These are phyloP conservation scores for Penicillium italicum DNA, from an alignment of 2,329 filamentous ascomycete genomes.

Conservation along the genomic window DNA sequence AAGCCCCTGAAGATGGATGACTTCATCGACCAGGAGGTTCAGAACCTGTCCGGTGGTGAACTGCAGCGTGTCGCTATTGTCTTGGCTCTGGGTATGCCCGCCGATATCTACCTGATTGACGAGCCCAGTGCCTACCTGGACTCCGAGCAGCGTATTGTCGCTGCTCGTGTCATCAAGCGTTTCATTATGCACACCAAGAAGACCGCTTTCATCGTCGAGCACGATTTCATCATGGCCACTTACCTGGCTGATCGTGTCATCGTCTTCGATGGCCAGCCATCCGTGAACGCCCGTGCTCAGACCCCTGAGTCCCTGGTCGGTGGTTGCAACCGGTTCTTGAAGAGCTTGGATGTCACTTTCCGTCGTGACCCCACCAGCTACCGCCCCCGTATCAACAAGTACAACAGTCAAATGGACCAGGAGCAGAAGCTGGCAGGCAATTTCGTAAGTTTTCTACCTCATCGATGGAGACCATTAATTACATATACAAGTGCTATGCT, in stretches of 20 bases:
- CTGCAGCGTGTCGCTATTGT: constrained; percentile 98
- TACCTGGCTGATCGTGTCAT: constrained; percentile 90
- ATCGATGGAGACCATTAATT: constrained; percentile 21
- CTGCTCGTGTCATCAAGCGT: constrained; percentile 95
- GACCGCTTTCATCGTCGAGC: constrained; percentile 98
- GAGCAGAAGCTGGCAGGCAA: constrained; percentile 94
- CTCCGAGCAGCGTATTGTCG: constrained; percentile 98
- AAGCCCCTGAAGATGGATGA: constrained; percentile 99
- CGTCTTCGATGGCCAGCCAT: constrained; percentile 93
- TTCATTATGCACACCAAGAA: constrained; percentile 99
- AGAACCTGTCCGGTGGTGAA: constrained; percentile 98
- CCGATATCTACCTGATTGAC: constrained; percentile 97
- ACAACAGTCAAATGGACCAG: constrained; percentile 90
- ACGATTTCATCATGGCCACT: constrained; percentile 98
- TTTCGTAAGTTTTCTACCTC: constrained; percentile 59
- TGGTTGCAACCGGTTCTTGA: constrained; percentile 93
- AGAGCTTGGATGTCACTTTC: constrained; percentile 97
- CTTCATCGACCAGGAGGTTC: constrained; percentile 99
- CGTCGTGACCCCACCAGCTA: constrained; percentile 94
- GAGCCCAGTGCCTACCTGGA: constrained; percentile 97
- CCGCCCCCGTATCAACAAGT: constrained; percentile 98
- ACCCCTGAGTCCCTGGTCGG: constrained; percentile 86
- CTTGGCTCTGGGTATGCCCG: constrained; percentile 88
- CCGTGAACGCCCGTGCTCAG: constrained; percentile 83
- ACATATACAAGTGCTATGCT: neutral